Evolutionary conservation across 2,329 filamentous ascomycete genomes (phyloP).

Genomic region (Ophiosphaerella korrae): DNA sequence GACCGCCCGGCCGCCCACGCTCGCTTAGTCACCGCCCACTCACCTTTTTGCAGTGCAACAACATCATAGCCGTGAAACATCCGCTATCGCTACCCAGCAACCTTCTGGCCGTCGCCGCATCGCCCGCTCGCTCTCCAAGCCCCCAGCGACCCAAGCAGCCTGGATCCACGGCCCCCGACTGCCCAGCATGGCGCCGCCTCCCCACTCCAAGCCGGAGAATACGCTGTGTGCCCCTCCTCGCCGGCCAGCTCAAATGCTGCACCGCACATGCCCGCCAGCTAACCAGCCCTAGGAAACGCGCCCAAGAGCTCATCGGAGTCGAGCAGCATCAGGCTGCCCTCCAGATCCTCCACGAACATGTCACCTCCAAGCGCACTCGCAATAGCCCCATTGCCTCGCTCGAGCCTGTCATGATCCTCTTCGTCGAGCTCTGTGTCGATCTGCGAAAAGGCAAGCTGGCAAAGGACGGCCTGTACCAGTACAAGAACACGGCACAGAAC

Average conservation of each 20-base stretch:
- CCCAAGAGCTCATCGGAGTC: slow-evolving; percentile 98
- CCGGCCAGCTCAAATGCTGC: background rate
- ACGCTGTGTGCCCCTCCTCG: slow-evolving; percentile 63
- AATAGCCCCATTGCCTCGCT: slow-evolving; percentile 95
- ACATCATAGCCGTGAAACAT: slow-evolving; percentile 25
- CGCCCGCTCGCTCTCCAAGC: slow-evolving; percentile 35
- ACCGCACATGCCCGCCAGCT: slow-evolving; percentile 1
- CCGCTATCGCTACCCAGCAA: slow-evolving; percentile 9
- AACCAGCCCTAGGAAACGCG: slow-evolving; percentile 62
- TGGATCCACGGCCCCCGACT: slow-evolving; percentile 30
- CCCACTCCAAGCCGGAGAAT: slow-evolving; percentile 98
- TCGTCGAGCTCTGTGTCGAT: slow-evolving; percentile 96
- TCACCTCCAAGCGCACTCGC: slow-evolving; percentile 95
- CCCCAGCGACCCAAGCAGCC: slow-evolving; percentile 33
- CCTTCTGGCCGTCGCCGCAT: slow-evolving; percentile 21
- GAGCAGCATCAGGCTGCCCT: slow-evolving; percentile 90
- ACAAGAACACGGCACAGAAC: slow-evolving; percentile 99
- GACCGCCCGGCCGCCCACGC: background rate
- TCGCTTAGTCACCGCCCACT: slow-evolving; percentile 24
- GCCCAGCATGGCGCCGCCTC: slow-evolving; percentile 84
- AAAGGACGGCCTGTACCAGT: slow-evolving; percentile 98
- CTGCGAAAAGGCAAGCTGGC: slow-evolving; percentile 97
- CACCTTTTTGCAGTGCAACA: slow-evolving; percentile 20
- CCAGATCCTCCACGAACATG: slow-evolving; percentile 96
- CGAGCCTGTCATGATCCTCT: slow-evolving; percentile 97